These are phyloP conservation scores for Oenanthe javanica DNA, from an alignment of 140 eudicot species.

Conservation along the genomic window DNA sequence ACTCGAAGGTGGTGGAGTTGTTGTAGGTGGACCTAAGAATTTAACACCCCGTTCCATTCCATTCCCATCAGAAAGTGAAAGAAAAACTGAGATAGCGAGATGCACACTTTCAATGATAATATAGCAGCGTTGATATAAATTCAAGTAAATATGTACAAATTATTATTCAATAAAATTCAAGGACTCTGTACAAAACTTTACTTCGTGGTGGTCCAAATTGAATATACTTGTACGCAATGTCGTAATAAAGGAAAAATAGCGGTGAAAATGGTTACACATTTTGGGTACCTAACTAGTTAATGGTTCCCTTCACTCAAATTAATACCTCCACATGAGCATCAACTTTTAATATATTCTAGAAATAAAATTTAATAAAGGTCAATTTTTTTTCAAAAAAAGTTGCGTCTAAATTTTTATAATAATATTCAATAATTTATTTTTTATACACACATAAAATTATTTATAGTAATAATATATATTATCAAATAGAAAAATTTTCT, in stretches of 20 bases:
- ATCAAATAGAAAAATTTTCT: too few relatives aligned
- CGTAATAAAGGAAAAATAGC: not conserved
- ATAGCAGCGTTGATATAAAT: not conserved
- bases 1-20: slow-evolving; percentile 7
- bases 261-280: not conserved
- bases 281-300: not conserved
- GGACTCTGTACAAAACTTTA: not conserved
- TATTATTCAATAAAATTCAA: not conserved
- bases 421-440: too few relatives aligned
- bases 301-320: not conserved
- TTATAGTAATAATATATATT: too few relatives aligned
- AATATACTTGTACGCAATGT: not conserved
- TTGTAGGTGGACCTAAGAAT: not conserved
- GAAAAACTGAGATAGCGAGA: not conserved
- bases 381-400: too few relatives aligned
- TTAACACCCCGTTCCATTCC: not conserved
- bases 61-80: not conserved
- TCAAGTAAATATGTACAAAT: not conserved
- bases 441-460: too few relatives aligned
- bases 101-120: not conserved
- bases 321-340: too few relatives aligned
- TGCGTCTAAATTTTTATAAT: too few relatives aligned
- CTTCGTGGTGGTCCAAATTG: not conserved
- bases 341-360: too few relatives aligned
- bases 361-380: too few relatives aligned